Base-by-base conservation (phyloP, 768 basidiomycete genomes). In the Mycena rebaudengoi region DNA sequence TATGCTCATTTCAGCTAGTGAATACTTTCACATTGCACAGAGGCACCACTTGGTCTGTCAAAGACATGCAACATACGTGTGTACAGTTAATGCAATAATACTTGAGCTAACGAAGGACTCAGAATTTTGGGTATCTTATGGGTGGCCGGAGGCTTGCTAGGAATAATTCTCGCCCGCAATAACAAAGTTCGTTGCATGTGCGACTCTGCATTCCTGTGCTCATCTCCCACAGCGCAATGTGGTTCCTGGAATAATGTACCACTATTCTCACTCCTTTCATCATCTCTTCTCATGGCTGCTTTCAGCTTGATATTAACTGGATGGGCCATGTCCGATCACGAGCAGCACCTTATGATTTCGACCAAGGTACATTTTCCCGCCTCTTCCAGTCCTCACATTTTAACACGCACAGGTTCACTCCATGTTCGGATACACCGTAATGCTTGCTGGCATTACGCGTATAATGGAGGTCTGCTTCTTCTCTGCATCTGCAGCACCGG, bases 1-100 rank as follows among this genome's bases (percentile, higher is more conserved):
- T 28, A 64, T 60, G 32, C n/a, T 5, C 2, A 32, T 69, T 67
- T 74, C 59, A 30, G 25, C 60, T 69, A 87, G 91, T 98, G 59
- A 97, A 98, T 68, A 96, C 95, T 0, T 96, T 97, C 73, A 96
- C 95, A 0, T 93, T 95, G 71, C 95, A 98, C 73, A 91, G 88
- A 49, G 92, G 93, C 8, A 83, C 83, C 20, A 74, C 70, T 0
- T 97, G 96, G 96, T 91, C 88, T 3, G 91, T 90, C 54, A 96
- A 97, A 74, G 96, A 97, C 74, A 92, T 96, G 92, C 95, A 96
- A 70, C 95, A 97, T 75, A 95, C 94, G 88, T 94, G 71, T 66
- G 91, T 82, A 7, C 41, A 28, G 46, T 62, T 40, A 14, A n/a
- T 40, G 20, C 14, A 33, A 11, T 52, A 18, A 37, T 7, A 1